Base-by-base conservation (phyloP, 208 protist genomes). In the Trypanosoma conorhini region DNA sequence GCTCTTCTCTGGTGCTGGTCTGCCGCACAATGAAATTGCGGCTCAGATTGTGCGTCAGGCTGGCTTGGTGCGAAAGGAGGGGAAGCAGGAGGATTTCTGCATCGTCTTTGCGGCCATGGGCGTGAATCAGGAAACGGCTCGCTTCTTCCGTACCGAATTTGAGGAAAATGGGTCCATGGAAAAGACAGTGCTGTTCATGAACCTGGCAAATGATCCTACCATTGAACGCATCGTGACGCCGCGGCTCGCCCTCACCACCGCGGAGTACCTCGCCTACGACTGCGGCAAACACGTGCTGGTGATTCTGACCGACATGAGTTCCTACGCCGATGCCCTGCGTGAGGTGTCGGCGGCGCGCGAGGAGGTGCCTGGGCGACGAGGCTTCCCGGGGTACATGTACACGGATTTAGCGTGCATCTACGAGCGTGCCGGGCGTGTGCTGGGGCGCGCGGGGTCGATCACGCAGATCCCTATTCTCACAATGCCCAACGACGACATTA, bases 321-420 rank as follows among this genome's bases (percentile, higher is more conserved):
- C 98, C 19, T 99, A 99, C 83, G 99, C 99, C 46, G 99, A 99
- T 87, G 99, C 99, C 9, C 94, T 99, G 40, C 98, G 99, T 94
- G 99, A 99, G 90, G 98, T 99, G 33, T 99, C 98, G 4, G 98
- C 98, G 50, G 99, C 99, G 56, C 93, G 99, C 85, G 98, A 99
- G 86, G 99, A 99, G 91, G 99, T 99, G 61, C 99, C 99, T 42
- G 99, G 99, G 58, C 93, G 99, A 67, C 93, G 99, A 81, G 98
- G 99, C 79, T 99, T 99, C 87, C 99, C 99, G 46, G 99, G 99
- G 86, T 99, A 99, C 88, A 99, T 99, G 99, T 99, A 99, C 92
- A 99, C 99, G 24, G 99, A 99, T 96, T 80, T 99, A 35, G 92
- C 98, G 28, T 98, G 98, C 79, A 99, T 99, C 68, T 99, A 99